A percentile compares a stretch with the other conserved stretches of the same genome.
phyloP scores from a whole-genome alignment of 805 yeast species.

The Blastobotrys americana region DNA sequence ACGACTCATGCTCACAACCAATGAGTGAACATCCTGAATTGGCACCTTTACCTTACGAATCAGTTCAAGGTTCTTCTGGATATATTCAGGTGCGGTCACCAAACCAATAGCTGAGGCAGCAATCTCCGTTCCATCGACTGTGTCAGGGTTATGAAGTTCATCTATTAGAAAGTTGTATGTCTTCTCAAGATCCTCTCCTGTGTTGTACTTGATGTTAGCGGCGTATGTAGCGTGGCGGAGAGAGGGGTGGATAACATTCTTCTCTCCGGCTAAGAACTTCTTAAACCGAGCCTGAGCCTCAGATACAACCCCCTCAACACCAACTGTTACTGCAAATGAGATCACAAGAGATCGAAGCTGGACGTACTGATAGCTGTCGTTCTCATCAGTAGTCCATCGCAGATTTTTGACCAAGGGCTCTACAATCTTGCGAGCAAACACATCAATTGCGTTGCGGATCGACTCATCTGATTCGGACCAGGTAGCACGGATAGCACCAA shows the following conservation, averaged over 20 bases:
- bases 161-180: constrained; percentile 36
- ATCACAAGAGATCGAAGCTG: constrained; percentile 58
- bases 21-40: constrained; percentile 50
- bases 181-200: constrained; percentile 30
- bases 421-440: constrained; percentile 47
- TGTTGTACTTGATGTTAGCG: constrained; percentile 35
- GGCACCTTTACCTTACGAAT: constrained; percentile 38
- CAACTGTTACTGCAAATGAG: constrained; percentile 49
- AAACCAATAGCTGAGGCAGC: constrained; percentile 51
- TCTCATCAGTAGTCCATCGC: constrained; percentile 56
- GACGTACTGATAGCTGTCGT: constrained; percentile 53
- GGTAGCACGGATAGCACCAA: constrained; percentile 26
- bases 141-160: constrained; percentile 44
- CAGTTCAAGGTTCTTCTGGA: constrained; percentile 35
- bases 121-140: constrained; percentile 51
- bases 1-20: constrained; percentile 40
- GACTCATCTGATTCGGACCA: constrained; percentile 45
- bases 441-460: constrained; percentile 40
- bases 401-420: constrained; percentile 40
- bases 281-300: constrained; percentile 35
- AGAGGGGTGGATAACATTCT: constrained; percentile 43
- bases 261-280: constrained; percentile 39
- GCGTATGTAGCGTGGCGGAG: constrained; percentile 40
- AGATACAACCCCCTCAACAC: constrained; percentile 40
- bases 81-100: constrained; percentile 33